Percentiles rank a stretch among this genome's conserved stretches.
Evolutionary conservation across 1,139 yeast species (phyloP).

Genomic region (Candida gigantensis): DNA sequence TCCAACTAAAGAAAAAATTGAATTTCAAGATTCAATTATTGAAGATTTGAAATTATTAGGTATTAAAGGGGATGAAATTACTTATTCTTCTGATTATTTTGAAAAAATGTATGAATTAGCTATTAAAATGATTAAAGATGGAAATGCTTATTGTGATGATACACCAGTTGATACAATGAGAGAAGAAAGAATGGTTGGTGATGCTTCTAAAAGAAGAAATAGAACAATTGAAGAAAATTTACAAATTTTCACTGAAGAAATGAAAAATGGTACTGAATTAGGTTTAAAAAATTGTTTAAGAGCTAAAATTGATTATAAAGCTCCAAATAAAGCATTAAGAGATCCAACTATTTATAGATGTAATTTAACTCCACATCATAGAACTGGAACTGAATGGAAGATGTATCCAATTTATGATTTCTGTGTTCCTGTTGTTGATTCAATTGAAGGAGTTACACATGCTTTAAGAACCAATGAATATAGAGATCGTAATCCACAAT

Average conservation of each 20-base stretch:
- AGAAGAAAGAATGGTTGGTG: slow-evolving; percentile 97
- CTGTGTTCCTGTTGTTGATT: slow-evolving; percentile 95
- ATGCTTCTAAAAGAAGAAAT: slow-evolving; percentile 85
- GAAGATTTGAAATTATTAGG: slow-evolving; percentile 89
- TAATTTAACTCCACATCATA: slow-evolving; percentile 94
- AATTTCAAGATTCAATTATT: slow-evolving; percentile 87
- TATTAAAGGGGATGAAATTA: slow-evolving; percentile 81
- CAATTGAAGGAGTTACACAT: slow-evolving; percentile 95
- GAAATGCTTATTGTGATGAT: slow-evolving; percentile 95
- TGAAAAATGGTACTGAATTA: slow-evolving; percentile 89
- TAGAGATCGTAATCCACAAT: slow-evolving; percentile 97
- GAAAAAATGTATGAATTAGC: slow-evolving; percentile 86
- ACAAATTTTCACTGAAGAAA: slow-evolving; percentile 78
- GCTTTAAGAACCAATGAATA: slow-evolving; percentile 96
- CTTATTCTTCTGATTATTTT: slow-evolving; percentile 92
- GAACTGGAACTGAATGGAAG: slow-evolving; percentile 91
- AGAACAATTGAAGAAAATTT: slow-evolving; percentile 89
- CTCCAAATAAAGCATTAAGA: slow-evolving; percentile 89
- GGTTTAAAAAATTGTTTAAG: slow-evolving; percentile 89
- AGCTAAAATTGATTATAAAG: slow-evolving; percentile 91
- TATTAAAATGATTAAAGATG: slow-evolving; percentile 82
- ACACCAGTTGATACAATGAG: slow-evolving; percentile 93
- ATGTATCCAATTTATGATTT: slow-evolving; percentile 97
- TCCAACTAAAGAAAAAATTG: slow-evolving; percentile 91
- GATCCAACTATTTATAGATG: slow-evolving; percentile 98